phyloP scores from a whole-genome alignment of 2,329 filamentous ascomycete genomes.

The Diplocarpon rosae region DNA sequence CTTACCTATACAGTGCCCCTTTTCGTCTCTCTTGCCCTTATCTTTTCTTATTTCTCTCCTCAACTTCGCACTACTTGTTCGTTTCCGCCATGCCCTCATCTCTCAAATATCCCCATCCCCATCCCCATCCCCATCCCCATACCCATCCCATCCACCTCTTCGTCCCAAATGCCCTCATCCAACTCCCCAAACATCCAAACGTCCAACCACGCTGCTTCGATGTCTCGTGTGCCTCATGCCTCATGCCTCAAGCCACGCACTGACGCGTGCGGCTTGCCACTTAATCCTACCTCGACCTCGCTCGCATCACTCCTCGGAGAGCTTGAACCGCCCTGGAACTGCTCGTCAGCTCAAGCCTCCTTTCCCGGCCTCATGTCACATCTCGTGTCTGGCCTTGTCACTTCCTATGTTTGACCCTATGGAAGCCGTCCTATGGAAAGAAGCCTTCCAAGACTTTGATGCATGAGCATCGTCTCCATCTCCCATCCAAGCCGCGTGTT shows the following conservation, averaged over 20 bases:
- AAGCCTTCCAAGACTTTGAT: constrained; percentile 13
- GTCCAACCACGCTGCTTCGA: constrained; percentile 9
- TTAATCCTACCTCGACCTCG: neutral
- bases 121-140: too few species aligned
- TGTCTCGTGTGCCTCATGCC: constrained; percentile 7
- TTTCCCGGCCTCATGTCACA: constrained; percentile 23
- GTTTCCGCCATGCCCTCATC: neutral
- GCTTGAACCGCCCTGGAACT: constrained; percentile 11
- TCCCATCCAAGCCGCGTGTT: constrained; percentile 14
- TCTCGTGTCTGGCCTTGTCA: constrained; percentile 18
- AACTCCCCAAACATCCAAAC: neutral
- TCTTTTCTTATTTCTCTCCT: neutral
- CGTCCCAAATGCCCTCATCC: neutral
- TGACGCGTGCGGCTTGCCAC: constrained; percentile 6
- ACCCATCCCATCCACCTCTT: neutral
- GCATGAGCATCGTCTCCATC: constrained; percentile 14
- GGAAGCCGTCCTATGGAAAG: constrained; percentile 9
- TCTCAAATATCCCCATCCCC: too few species aligned
- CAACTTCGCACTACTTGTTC: neutral
- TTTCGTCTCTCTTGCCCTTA: neutral
- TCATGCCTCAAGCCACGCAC: too few species aligned
- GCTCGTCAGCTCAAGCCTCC: constrained; percentile 6
- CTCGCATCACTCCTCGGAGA: constrained; percentile 12
- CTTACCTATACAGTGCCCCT: too few species aligned
- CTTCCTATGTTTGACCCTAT: constrained; percentile 22